phyloP scores from a whole-genome alignment of 371 early-diverging fungal genomes.

The Lichtheimia ramosa region DNA sequence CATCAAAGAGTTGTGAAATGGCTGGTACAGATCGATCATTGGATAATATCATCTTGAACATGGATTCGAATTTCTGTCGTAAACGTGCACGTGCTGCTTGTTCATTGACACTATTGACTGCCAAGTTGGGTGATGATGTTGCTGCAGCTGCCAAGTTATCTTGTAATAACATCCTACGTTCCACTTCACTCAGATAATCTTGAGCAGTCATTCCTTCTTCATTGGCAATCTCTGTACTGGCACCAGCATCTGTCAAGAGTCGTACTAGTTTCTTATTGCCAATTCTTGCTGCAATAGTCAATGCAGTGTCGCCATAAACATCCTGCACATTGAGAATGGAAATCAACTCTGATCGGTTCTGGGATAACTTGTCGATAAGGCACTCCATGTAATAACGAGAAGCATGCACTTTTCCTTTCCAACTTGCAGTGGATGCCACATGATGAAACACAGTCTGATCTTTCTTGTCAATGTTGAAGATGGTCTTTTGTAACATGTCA shows the following conservation, averaged over 20 bases:
- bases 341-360: slow-evolving; percentile 59
- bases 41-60: slow-evolving; percentile 10
- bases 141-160: neutral
- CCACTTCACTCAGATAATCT: slow-evolving; percentile 53
- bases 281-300: slow-evolving; percentile 82
- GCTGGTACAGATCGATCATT: slow-evolving; percentile 14
- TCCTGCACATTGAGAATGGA: slow-evolving; percentile 86
- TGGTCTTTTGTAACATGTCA: slow-evolving; percentile 71
- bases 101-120: slow-evolving; percentile 5
- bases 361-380: slow-evolving; percentile 64
- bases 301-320: slow-evolving; percentile 85
- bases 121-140: slow-evolving; percentile 2
- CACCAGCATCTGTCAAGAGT: slow-evolving; percentile 81
- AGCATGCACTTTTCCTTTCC: slow-evolving; percentile 74
- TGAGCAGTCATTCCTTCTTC: slow-evolving; percentile 70
- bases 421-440: slow-evolving; percentile 76
- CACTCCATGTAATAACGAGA: slow-evolving; percentile 89
- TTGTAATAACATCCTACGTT: slow-evolving; percentile 12
- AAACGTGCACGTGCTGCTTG: slow-evolving; percentile 16
- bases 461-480: slow-evolving; percentile 77
- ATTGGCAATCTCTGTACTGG: slow-evolving; percentile 75
- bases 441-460: slow-evolving; percentile 93
- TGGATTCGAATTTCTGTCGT: slow-evolving; percentile 14
- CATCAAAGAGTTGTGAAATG: slow-evolving; percentile 14
- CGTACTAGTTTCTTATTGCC: slow-evolving; percentile 76